Base-by-base conservation (phyloP, 2,329 filamentous ascomycete genomes). In the Tolypocladium sp. region DNA sequence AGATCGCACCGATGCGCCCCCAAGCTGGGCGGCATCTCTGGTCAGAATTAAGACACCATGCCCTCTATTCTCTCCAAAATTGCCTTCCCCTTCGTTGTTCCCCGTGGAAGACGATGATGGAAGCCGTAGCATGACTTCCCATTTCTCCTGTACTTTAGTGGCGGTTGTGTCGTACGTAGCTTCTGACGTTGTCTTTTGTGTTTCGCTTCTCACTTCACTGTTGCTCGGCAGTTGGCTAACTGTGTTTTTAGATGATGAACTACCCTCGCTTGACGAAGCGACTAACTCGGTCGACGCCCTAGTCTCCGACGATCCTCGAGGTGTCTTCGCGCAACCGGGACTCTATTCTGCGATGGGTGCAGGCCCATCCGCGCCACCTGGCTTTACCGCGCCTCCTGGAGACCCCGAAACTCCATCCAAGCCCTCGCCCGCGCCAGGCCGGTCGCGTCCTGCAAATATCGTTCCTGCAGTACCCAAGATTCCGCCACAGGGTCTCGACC, bases 271-370 rank as follows among this genome's bases (percentile, higher is more conserved):
- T 53, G 84, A 86, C 62, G 85, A 87, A 63, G 85, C 81, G 15
- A 80, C 78, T 3, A 77, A 78, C 51, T 86, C 82, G n/a, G 83
- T 90, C 46, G 87, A 90, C 69, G 85, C 85, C 4, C 74, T 90
- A 4, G 87, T 90, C 15, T 83, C 85, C 27, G 87, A 90, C 67
- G 75, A 82, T n/a, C 60, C 65, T 12, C 65, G 63, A 35, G 62
- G 61, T 27, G 55, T 61, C 10, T 59, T 63, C 56, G 35, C 61
- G 57, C 57, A 42, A 63, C 60, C 35, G 10, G 38, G 33, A 6
- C 33, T 33, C 20, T 51, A 30, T 33, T 46, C 51, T 6, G 56
- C 57, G 1, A 46, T 61, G 49, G 62, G 63, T 20, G 61, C 58
- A 25, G 61, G 61, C 12, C 67, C 60, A n/a, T 62, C 70, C 51